Base-by-base conservation (phyloP, 2,329 filamentous ascomycete species). In the Apiospora hydei region DNA sequence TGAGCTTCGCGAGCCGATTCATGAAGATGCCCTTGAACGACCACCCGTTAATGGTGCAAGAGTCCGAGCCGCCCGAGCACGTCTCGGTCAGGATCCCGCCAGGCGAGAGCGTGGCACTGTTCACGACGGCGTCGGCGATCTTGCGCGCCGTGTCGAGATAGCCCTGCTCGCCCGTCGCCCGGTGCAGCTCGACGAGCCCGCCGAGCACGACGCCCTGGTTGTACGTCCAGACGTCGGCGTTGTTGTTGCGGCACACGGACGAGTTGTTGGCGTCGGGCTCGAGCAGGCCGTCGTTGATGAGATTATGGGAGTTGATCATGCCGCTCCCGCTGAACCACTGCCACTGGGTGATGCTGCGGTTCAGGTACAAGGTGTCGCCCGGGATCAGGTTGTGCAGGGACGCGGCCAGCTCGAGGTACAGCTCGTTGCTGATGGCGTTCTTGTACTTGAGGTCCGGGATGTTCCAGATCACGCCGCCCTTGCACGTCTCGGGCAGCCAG, bases 11-110 rank as follows among this genome's bases (percentile, higher is more conserved):
- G 13, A 92, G 79, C 71, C 89, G 89, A 0, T 89, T 84, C 30
- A 86, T 85, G 75, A 92, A 91, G 6, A 91, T 83, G 0, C 90
- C 90, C 76, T 92, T 92, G 83, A 92, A 92, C 66, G 90, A 87
- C 0, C 84, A 83, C 0, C 82, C 85, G 57, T 80, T 77, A 24
- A 75, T 74, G 57, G 78, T 75, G 72, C 79, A 81, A 7, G 75
- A 72, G 10, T 64, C 34, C 61, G 46, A 8, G 2, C 83, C 81
- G 7, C 26, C 26, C 26, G 80, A 81, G 26, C 79, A 79, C 0
- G 82, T 80, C 61, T 88, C 86, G 14, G 83, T 83, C 0, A 88
- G 75, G 10, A 87, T 81, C 24, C 83, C 81, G 64, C 80, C 77
- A 0, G 79, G 72, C 53, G 85, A 80, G 1, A 87, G 76, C 0